These are phyloP conservation scores for Solanum verrucosum DNA, from an alignment of 257 asterid genomes.

Conservation along the genomic window DNA sequence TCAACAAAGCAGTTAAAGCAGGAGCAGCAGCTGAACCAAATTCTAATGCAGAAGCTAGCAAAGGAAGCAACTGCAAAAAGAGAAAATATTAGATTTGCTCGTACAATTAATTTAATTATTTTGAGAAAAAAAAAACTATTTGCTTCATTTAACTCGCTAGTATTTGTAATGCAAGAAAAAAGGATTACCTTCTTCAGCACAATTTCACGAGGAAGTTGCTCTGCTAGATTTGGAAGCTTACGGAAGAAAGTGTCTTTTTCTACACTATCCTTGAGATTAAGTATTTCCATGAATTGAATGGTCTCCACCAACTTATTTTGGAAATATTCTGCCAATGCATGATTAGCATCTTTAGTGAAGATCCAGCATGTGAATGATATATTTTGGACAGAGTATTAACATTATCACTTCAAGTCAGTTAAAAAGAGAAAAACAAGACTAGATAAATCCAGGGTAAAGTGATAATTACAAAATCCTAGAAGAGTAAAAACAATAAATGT, in stretches of 20 bases:
- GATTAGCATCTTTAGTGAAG: conserved; percentile 12
- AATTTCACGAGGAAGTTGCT: conserved; percentile 93
- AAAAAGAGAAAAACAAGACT: neutral
- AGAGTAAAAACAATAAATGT: neutral
- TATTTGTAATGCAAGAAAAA: neutral
- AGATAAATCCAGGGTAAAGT: neutral
- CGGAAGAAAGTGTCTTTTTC: conserved; percentile 97
- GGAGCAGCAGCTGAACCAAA: conserved; percentile 99
- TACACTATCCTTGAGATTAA: conserved; percentile 92
- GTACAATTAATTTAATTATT: neutral
- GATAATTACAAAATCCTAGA: neutral
- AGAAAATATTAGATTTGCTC: conserved; percentile 2
- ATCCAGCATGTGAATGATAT: neutral
- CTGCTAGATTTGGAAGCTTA: conserved; percentile 89
- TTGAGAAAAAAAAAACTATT: neutral
- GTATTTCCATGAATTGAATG: conserved; percentile 96
- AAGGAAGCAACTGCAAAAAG: conserved; percentile 78
- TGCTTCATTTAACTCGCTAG: neutral
- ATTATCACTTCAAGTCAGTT: neutral
- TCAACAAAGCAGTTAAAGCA: conserved; percentile 88
- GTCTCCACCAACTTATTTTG: conserved; percentile 96
- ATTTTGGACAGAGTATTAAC: neutral
- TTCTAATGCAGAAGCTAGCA: conserved; percentile 89
- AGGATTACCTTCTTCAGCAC: conserved; percentile 81
- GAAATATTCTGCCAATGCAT: conserved; percentile 72